Percentiles rank a stretch among this genome's conserved stretches.
These are phyloP conservation scores for Suhomyces sp. DNA, from an alignment of 805 yeast genomes.

Conservation along the genomic window DNA sequence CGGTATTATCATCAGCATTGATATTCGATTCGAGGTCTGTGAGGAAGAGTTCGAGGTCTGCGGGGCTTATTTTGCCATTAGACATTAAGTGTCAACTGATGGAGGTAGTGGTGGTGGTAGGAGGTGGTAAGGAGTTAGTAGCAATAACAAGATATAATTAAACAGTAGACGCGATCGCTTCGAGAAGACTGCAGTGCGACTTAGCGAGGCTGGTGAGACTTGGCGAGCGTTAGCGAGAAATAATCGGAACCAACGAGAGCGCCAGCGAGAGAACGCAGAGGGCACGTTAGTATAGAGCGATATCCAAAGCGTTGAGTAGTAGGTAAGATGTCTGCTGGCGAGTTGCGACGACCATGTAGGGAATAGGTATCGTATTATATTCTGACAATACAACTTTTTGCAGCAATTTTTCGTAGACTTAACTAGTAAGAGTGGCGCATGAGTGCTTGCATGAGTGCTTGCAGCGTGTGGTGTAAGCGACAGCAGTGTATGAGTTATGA, in stretches of 20 bases:
- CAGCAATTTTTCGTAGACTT: neutral
- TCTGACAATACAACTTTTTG: neutral
- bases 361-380: neutral
- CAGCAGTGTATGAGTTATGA: too few relatives aligned
- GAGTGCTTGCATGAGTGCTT: too few relatives aligned
- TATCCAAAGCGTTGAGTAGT: neutral
- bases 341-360: neutral
- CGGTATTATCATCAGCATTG: slow-evolving; percentile 27
- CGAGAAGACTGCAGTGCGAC: neutral
- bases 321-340: neutral
- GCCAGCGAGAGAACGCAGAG: neutral
- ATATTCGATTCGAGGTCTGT: slow-evolving; percentile 33
- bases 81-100: neutral
- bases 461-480: too few relatives aligned
- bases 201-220: neutral
- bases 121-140: too few relatives aligned
- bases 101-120: too few relatives aligned
- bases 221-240: neutral
- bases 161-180: neutral
- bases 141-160: neutral
- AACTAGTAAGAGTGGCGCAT: neutral
- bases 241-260: neutral
- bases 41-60: slow-evolving; percentile 20
- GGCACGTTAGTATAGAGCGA: neutral
- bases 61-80: neutral